phyloP scores from a whole-genome alignment of 345 rosid species.

The Citrus hindsii region DNA sequence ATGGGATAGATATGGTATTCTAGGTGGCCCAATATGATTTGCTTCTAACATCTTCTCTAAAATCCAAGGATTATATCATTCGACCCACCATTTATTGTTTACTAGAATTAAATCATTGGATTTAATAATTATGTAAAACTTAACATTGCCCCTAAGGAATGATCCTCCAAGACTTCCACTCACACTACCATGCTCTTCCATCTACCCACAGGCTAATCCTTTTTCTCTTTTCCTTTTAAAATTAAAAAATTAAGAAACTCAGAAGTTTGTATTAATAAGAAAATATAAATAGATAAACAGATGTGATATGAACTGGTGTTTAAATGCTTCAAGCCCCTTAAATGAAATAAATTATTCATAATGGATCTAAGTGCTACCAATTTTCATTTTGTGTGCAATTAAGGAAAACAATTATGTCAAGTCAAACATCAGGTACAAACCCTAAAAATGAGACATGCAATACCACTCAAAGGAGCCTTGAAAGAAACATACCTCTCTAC shows the following conservation, averaged over 20 bases:
- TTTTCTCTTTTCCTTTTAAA: not conserved
- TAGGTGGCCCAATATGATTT: not conserved
- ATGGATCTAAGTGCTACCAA: not conserved
- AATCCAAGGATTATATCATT: not conserved
- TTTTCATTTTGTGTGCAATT: not conserved
- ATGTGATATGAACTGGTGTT: not conserved
- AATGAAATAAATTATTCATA: not conserved
- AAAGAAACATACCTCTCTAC: slow-evolving; percentile 64
- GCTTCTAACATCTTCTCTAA: not conserved
- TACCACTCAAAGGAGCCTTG: not conserved
- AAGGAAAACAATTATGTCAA: not conserved
- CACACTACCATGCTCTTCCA: not conserved
- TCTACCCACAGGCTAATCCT: not conserved
- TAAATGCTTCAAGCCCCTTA: not conserved
- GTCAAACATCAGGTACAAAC: not conserved
- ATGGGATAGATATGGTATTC: not conserved
- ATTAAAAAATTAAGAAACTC: not conserved
- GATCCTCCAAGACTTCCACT: not conserved
- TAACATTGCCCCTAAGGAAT: not conserved
- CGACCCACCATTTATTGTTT: not conserved
- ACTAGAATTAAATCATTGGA: not conserved
- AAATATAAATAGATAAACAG: not conserved
- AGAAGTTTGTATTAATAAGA: not conserved
- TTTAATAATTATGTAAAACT: not conserved
- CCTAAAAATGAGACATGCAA: not conserved